Percentiles rank a stretch among this genome's conserved stretches.
Conservation (phyloP, 1,139 yeast genomes). For the Blastobotrys petasosporus region DNA sequence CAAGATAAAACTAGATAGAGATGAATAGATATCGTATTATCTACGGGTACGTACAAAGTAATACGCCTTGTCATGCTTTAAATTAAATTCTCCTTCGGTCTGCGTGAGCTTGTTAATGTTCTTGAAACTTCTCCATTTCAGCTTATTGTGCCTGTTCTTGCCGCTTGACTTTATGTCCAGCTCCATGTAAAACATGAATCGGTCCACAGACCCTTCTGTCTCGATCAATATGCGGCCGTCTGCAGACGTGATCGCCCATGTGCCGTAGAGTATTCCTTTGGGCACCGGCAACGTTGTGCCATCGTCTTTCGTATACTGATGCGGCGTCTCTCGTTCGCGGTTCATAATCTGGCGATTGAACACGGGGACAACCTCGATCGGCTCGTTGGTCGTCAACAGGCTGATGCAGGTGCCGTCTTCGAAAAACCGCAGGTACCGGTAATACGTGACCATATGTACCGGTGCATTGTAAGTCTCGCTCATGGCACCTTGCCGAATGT, state of each 20-base stretch:
- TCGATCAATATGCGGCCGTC: conserved; percentile 53
- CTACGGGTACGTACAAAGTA: conserved; percentile 39
- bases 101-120: conserved; percentile 50
- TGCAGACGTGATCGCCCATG: conserved; percentile 46
- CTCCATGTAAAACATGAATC: conserved; percentile 58
- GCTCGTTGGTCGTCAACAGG: conserved; percentile 25
- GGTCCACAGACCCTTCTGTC: conserved; percentile 54
- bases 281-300: conserved; percentile 25
- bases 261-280: conserved; percentile 38
- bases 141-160: conserved; percentile 52
- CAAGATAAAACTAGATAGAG: neutral
- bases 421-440: conserved; percentile 74
- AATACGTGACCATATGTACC: conserved; percentile 77
- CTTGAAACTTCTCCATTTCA: conserved; percentile 60
- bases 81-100: conserved; percentile 48
- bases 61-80: conserved; percentile 70
- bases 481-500: conserved; percentile 67
- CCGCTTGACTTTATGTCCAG: conserved; percentile 55
- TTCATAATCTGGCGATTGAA: conserved; percentile 26
- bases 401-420: conserved; percentile 62
- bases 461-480: conserved; percentile 72
- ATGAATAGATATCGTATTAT: neutral
- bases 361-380: conserved; percentile 37
- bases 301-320: conserved; percentile 20
- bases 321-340: conserved; percentile 31